Evolutionary conservation across 116 monocot species (phyloP), one percentile per base, ranked within the genome.

Genomic region (Iris pallida): DNA sequence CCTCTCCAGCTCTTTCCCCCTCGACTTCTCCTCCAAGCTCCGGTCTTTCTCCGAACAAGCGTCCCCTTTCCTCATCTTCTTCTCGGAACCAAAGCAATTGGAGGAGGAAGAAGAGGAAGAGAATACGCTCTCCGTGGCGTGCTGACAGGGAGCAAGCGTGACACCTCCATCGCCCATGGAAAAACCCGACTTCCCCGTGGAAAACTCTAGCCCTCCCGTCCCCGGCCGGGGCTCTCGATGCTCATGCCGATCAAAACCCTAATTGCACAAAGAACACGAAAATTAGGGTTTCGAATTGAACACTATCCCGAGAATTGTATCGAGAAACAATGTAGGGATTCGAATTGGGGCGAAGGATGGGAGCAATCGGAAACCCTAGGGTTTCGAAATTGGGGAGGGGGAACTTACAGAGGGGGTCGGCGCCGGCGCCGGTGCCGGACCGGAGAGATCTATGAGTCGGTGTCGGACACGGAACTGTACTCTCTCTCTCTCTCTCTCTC

Each of bases 111-210:
- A 53, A 52, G 69, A 70, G 46, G 80, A 53, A 52, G 69, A 70
- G 46, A 79, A 71, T 53, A 90, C 81, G 61, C 83, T 75, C 74
- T 85, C 95, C 85, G 81, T 63, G 62, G 71, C 71, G 53, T 74
- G 80, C 82, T 88, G 93, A 40, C 81, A 84, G 43, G 86, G 77
- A 65, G 84, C 82, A 76, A 85, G 83, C 61, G 88, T 88, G 55
- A 30, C 30, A 1, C 93, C 98, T 66, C 88, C 98, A 88, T 93
- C 93, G 85, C 98, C 98, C 98, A 98, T 98, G 93, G 30, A 30
- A 30, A 86, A 90, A 0, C 30, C 30, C 30, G 30, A 30, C 30
- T 30, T 30, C 30, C 2, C 30, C 30, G 30, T 30, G 30, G 3
- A 30, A 30, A 75, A 45, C 78, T 30, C 45, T 59, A 61, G 42